phyloP scores from a whole-genome alignment of 768 basidiomycete species.

The Agrocybe praecox region DNA sequence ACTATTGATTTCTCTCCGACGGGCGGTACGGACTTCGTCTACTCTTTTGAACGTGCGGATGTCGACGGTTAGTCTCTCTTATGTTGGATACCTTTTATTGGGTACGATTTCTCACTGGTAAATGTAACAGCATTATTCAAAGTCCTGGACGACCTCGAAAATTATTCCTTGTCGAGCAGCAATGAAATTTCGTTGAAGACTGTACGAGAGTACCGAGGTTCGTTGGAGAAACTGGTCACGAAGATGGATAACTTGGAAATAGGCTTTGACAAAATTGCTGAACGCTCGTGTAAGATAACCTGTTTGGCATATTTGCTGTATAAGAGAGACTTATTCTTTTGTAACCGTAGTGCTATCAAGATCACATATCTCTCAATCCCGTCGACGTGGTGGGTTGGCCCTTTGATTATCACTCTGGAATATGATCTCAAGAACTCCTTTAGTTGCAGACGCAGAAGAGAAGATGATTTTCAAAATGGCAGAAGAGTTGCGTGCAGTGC shows the following conservation, averaged over 20 bases:
- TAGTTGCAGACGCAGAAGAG: slow-evolving; percentile 77
- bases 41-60: slow-evolving; percentile 72
- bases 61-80: slow-evolving; percentile 66
- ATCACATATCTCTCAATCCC: slow-evolving; percentile 68
- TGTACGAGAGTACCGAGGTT: slow-evolving; percentile 59
- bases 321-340: slow-evolving; percentile 4
- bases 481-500: slow-evolving; percentile 62
- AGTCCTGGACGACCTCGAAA: slow-evolving; percentile 67
- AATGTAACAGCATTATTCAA: slow-evolving; percentile 53
- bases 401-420: not conserved
- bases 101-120: slow-evolving; percentile 7
- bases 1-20: slow-evolving; percentile 78
- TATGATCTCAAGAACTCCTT: too few relatives aligned
- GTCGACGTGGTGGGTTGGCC: slow-evolving; percentile 65
- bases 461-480: slow-evolving; percentile 73
- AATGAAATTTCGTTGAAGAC: slow-evolving; percentile 53
- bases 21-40: slow-evolving; percentile 60
- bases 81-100: not conserved
- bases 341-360: slow-evolving; percentile 65
- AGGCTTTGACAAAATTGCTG: slow-evolving; percentile 85
- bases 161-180: slow-evolving; percentile 46
- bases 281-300: slow-evolving; percentile 69
- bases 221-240: slow-evolving; percentile 68
- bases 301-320: not conserved
- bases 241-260: slow-evolving; percentile 82